Evolutionary conservation across 495 filamentous ascomycete species (phyloP), one percentile per base, ranked within the genome.

Genomic region (Amniculicola lignicola): DNA sequence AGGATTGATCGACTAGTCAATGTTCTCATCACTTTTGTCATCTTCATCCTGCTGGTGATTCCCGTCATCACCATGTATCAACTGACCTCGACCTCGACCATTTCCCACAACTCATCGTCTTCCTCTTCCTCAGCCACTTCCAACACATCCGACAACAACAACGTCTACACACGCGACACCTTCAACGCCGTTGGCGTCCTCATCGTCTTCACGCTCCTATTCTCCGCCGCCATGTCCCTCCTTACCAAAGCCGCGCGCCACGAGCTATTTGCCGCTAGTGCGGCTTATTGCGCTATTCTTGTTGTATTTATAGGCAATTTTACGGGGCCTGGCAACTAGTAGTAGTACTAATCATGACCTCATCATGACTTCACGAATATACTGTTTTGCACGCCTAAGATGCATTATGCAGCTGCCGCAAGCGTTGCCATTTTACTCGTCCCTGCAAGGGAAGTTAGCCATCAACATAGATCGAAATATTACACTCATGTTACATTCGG

Each of bases 191-290:
- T 65, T 2, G 62, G 62, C 4, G 57, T 65, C 3, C 28, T 65
- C 9, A 46, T 61, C 10, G 57, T 65, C 4, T 64, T 64, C 33
- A 64, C 61, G 45, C 24, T 64, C 10, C 14, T 72, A 1, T 77
- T 76, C 45, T 66, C 61, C 3, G 69, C 65, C 0, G 66, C 65
- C 0, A 65, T 76, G 48, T 64, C 61, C 9, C 31, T 61, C 0
- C 40, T 74, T 12, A 76, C 74, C 0, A 74, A 67, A 25, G 73
- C 74, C 0, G 63, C 56, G 51, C 41, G 73, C 16, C 70, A 74
- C 45, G 74, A 76, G 51, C 62, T 76, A n/a, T 71, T 76, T 51
- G 74, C 71, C 11, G 72, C 72, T 4, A 65, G 63, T 33, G 73
- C 73, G n/a, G 73, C 65, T 47, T 75, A 65, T 54, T 69, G 64